Percentiles rank a stretch among this genome's conserved stretches.
phyloP scores from a whole-genome alignment of 495 filamentous ascomycete genomes.

The Penicillium roqueforti region DNA sequence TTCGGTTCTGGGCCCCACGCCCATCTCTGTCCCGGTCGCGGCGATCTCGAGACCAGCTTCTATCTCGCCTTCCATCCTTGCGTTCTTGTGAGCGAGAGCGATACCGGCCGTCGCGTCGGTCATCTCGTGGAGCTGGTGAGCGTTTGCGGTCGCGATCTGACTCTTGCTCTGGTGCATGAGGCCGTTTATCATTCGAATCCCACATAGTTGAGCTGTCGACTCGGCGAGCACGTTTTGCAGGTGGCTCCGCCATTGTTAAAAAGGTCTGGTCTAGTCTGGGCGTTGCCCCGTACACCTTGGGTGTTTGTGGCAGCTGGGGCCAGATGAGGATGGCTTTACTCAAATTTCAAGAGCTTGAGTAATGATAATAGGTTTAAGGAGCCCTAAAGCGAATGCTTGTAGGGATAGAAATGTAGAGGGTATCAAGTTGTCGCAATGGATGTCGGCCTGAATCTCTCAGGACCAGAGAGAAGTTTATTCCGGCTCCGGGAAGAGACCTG shows the following conservation, averaged over 20 bases:
- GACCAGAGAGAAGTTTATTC: slow-evolving; percentile 28
- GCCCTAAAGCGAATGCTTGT: not conserved
- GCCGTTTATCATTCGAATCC: slow-evolving; percentile 41
- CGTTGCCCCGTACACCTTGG: slow-evolving; percentile 14
- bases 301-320: not conserved
- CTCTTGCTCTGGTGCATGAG: slow-evolving; percentile 27
- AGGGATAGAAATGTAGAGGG: slow-evolving; percentile 5
- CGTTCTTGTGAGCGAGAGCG: slow-evolving; percentile 43
- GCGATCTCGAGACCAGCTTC: slow-evolving; percentile 46
- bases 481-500: slow-evolving; percentile 16
- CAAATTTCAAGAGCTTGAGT: not conserved
- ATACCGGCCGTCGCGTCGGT: slow-evolving; percentile 34
- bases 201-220: slow-evolving; percentile 52
- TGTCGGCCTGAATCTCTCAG: slow-evolving; percentile 6
- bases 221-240: slow-evolving; percentile 51
- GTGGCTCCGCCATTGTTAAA: slow-evolving; percentile 49
- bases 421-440: slow-evolving; percentile 19
- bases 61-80: slow-evolving; percentile 37
- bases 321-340: not conserved
- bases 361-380: not conserved
- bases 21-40: slow-evolving; percentile 40
- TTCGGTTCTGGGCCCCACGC: slow-evolving; percentile 36
- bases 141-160: slow-evolving; percentile 38
- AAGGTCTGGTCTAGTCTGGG: slow-evolving; percentile 2
- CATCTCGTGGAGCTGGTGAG: slow-evolving; percentile 28